Conservation (phyloP, 2,329 filamentous ascomycete genomes). For the Amauroascus verrucosus region DNA sequence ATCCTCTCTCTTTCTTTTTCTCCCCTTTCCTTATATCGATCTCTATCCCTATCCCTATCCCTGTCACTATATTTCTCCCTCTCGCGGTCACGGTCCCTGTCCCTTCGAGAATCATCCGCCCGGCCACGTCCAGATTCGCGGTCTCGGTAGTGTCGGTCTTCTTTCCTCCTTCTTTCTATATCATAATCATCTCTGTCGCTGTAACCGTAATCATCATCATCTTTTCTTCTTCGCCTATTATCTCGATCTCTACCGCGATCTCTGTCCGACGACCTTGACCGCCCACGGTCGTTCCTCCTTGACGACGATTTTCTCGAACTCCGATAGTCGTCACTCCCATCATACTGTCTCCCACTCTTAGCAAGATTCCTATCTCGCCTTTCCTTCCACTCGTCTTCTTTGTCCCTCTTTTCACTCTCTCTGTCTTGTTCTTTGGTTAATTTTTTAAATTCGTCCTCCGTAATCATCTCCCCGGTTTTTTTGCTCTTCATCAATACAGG, state of each 20-base stretch:
- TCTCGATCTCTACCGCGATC: constrained; percentile 17
- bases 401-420: constrained; percentile 32
- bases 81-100: constrained; percentile 20
- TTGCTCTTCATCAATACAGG: constrained; percentile 53
- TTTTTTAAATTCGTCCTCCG: constrained; percentile 52
- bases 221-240: constrained; percentile 25
- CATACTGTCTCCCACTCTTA: constrained; percentile 27
- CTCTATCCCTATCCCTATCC: constrained; percentile 12
- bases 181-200: neutral
- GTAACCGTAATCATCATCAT: constrained; percentile 29
- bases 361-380: constrained; percentile 37
- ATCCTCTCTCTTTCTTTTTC: neutral
- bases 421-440: constrained; percentile 38
- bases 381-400: constrained; percentile 38
- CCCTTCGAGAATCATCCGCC: constrained; percentile 22
- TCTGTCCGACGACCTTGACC: constrained; percentile 27
- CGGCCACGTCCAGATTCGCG: constrained; percentile 24
- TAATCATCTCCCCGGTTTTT: constrained; percentile 51
- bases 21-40: constrained; percentile 12
- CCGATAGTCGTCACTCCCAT: constrained; percentile 27
- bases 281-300: constrained; percentile 28
- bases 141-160: constrained; percentile 28
- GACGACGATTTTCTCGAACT: constrained; percentile 30
- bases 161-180: constrained; percentile 19
- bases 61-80: constrained; percentile 23